A percentile compares a stretch with the other conserved stretches of the same genome.
Conservation (phyloP, 257 asterid genomes). For the Dorcoceras hygrometricum region DNA sequence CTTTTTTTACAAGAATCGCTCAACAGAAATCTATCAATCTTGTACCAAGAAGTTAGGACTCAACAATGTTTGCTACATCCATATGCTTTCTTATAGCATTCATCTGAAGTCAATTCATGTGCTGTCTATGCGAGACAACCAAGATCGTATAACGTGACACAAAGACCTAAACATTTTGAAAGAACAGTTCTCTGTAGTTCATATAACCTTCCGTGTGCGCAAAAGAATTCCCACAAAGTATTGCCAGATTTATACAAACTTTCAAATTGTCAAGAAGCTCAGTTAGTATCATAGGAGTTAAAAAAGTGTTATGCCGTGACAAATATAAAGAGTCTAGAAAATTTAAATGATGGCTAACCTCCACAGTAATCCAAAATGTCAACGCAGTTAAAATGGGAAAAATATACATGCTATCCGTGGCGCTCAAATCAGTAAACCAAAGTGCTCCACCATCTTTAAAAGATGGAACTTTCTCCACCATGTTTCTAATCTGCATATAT, state of each 20-base stretch:
- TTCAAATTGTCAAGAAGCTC: conserved; percentile 17
- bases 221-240: not conserved
- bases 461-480: conserved; percentile 90
- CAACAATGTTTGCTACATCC: not conserved
- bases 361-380: conserved; percentile 90
- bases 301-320: not conserved
- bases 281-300: not conserved
- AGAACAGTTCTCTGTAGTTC: not conserved
- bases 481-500: conserved; percentile 57
- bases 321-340: not conserved
- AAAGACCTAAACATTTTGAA: not conserved
- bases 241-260: not conserved
- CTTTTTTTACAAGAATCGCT: not conserved
- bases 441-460: conserved; percentile 78
- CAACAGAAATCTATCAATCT: not conserved
- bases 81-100: not conserved
- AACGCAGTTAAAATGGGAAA: conserved; percentile 82
- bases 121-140: not conserved
- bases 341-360: conserved; percentile 38
- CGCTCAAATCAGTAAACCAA: conserved; percentile 93
- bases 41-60: not conserved
- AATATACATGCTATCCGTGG: conserved; percentile 73
- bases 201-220: not conserved
- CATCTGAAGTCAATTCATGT: not conserved
- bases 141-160: conserved; percentile 12